Evolutionary conservation across 352 stramenopile species (phyloP), one percentile per base, ranked within the genome.

Genomic region (Phytophthora kernoviae): DNA sequence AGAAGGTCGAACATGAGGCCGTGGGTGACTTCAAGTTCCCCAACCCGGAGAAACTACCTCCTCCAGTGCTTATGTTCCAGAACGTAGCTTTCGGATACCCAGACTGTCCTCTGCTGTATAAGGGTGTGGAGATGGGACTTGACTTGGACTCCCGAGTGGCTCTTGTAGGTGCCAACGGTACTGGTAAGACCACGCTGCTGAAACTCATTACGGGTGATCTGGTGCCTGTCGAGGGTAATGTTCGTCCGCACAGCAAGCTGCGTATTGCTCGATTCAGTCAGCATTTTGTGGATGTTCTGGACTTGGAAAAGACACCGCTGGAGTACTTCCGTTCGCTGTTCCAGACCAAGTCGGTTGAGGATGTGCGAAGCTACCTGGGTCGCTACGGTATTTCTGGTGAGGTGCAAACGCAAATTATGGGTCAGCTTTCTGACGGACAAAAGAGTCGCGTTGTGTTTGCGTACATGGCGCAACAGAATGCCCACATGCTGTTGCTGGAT

Each of bases 271-370:
- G 94, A 21, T 99, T 99, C 77, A 98, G 94, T 62, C 97, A 99
- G 82, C 97, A 99, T 72, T 99, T 99, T 62, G 96, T 98, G 2
- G 97, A 99, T 73, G 93, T 99, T 34, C 76, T 99, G n/a, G 91
- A 99, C 68, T 73, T 99, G 59, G 77, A 85, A 21, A 88, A 97
- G 77, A 90, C 90, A 9, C 97, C 97, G 4, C 84, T 99, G 14
- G 96, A 99, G 64, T 99, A 98, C 78, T 98, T 99, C 71, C 96
- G 94, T 49, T 90, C 77, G 14, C 68, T 97, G 9, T 98, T 98
- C 74, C 77, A 90, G 30, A 90, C 83, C 50, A 98, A 98, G 75
- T 96, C 92, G 11, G 77, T 96, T 15, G 96, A 99, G 62, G 94
- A 98, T 36, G 87, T 98, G 64, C 87, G 94, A 34, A 98, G 90